Base-by-base conservation (phyloP, 106 monocot genomes). In the Platanthera guangdongensis region DNA sequence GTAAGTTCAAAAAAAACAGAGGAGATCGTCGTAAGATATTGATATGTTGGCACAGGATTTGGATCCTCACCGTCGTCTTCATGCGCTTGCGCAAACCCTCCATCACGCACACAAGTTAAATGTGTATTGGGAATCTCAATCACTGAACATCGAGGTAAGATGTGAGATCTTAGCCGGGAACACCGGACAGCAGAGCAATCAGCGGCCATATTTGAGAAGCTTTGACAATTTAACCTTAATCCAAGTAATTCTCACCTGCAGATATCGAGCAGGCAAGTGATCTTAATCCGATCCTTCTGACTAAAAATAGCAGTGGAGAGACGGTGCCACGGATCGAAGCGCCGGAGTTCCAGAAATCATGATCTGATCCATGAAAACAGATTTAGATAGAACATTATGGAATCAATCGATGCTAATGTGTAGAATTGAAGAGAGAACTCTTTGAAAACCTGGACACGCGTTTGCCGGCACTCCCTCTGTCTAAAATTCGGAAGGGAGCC, bases 21-120 rank as follows among this genome's bases (percentile, higher is more conserved):
- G 16, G 7, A 28, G 16, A 75, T 54, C 9, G 2, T 54, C 9
- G 2, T 10, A 28, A 75, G 32, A 75, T 51, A 10, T 72, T 51
- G 51, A 7, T 3, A 7, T 15, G 13, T 0, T 21, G 21, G 18
- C 21, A 51, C 19, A 4, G 7, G 22, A 46, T 72, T 21, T 39
- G 15, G 45, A 75, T 54, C 53, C 55, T 54, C 74, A 76, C 76
- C 62, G 48, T 10, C 12, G 47, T 63, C 10, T 60, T 76, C 59
- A 49, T 46, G 45, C 76, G 52, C 62, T 76, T 76, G 47, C 19
- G 76, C 47, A 63, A 76, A 8, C 60, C 62, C 47, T 76, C 76
- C 76, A 76, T 76, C 19, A 25, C 8, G 52, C 13, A 53, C 8
- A 5, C 13, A 53, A 53, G 28, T 30, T 63, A 25, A 65, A 65